These are phyloP conservation scores for Acacia melanoxylon DNA, from an alignment of 306 rosid species.

Conservation along the genomic window DNA sequence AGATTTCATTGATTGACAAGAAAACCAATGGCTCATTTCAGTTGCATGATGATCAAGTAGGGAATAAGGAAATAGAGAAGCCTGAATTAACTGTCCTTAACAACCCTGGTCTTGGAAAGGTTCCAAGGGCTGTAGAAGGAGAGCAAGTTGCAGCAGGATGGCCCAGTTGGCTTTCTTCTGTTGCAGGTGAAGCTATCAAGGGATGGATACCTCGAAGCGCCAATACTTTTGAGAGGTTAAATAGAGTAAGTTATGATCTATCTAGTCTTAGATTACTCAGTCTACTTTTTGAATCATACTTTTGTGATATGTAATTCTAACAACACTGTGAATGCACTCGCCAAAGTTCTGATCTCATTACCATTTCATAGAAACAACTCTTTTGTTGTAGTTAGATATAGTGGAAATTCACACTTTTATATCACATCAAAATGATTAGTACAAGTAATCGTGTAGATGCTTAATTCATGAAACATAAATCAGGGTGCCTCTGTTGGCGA, in stretches of 20 bases:
- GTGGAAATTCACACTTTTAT: not conserved
- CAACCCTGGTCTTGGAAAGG: constrained; percentile 59
- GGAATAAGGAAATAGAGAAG: constrained; percentile 51
- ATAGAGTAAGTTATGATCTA: constrained; percentile 57
- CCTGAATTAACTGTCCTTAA: constrained; percentile 37
- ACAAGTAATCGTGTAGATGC: not conserved
- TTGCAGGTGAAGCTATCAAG: constrained; percentile 81
- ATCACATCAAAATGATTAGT: not conserved
- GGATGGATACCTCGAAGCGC: constrained; percentile 94
- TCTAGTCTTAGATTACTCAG: constrained; percentile 12
- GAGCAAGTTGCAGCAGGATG: constrained; percentile 96
- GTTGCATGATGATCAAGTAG: constrained; percentile 49
- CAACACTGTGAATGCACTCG: not conserved
- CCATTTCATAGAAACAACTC: constrained; percentile 2
- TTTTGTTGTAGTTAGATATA: not conserved
- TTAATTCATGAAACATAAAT: constrained; percentile 3
- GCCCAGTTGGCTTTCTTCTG: constrained; percentile 93
- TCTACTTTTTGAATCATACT: constrained; percentile 6
- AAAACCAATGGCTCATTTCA: constrained; percentile 52
- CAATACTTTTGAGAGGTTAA: constrained; percentile 77
- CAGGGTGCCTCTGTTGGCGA: constrained; percentile 6
- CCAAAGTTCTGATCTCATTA: not conserved
- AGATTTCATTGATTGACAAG: constrained; percentile 58
- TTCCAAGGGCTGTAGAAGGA: constrained; percentile 67
- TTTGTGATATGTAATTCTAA: not conserved